phyloP scores from a whole-genome alignment of 257 asterid genomes.

The Craterostigma plantagineum region DNA sequence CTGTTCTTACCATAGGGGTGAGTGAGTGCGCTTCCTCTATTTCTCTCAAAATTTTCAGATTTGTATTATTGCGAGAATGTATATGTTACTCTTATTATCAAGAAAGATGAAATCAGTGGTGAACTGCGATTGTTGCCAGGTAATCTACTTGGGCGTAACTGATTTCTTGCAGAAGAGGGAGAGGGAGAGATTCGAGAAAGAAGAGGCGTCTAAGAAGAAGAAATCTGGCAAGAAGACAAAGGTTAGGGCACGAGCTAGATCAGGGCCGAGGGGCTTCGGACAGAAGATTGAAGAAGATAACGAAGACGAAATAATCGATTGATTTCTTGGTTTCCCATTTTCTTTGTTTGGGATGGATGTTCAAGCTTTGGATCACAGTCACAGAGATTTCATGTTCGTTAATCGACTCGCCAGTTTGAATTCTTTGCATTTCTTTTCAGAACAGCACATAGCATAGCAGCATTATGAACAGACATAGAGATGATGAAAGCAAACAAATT shows the following conservation, averaged over 20 bases:
- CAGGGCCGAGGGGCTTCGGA: conserved; percentile 82
- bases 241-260: conserved; percentile 24
- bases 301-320: conserved; percentile 9
- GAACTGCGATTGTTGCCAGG: no score
- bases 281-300: conserved; percentile 42
- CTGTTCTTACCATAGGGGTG: conserved; percentile 78
- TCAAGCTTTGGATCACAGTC: background rate
- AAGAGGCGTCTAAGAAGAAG: conserved; percentile 53
- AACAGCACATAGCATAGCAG: no score
- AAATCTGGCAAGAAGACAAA: conserved; percentile 18
- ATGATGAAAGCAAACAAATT: no score
- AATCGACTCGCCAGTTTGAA: no score
- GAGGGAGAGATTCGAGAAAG: conserved; percentile 56
- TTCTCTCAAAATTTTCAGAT: background rate
- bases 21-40: background rate
- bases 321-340: no score
- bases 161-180: conserved; percentile 85
- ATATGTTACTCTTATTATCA: no score
- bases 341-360: background rate
- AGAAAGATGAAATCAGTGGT: no score
- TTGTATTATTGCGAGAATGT: no score
- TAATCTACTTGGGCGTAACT: conserved; percentile 64
- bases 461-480: no score
- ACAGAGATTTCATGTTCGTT: no score
- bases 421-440: no score